phyloP scores from a whole-genome alignment of 768 basidiomycete genomes.

The Boletus rufocinnamomeus region DNA sequence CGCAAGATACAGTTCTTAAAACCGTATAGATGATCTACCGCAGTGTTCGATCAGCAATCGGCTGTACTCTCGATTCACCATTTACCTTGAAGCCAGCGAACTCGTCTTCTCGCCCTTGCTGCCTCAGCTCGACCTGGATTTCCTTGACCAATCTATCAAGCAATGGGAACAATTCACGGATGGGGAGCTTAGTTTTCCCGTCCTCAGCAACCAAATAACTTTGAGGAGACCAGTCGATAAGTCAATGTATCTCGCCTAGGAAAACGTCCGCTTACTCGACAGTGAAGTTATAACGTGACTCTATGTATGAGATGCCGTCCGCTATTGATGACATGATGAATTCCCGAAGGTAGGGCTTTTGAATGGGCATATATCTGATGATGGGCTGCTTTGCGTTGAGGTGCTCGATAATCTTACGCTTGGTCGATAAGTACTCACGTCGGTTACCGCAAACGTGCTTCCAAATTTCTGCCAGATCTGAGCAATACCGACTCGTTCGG shows the following conservation, averaged over 20 bases:
- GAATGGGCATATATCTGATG: constrained; percentile 28
- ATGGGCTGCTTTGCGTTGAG: constrained; percentile 25
- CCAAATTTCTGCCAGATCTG: constrained; percentile 29
- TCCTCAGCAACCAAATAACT: constrained; percentile 45
- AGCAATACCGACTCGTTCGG: background rate
- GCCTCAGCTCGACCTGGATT: constrained; percentile 36
- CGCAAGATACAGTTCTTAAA: constrained; percentile 36
- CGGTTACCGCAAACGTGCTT: constrained; percentile 21
- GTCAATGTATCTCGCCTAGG: background rate
- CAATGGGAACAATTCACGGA: constrained; percentile 39
- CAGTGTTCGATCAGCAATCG: background rate
- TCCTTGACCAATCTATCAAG: constrained; percentile 38
- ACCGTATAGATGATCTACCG: constrained; percentile 47
- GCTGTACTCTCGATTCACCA: background rate
- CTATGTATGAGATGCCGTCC: constrained; percentile 49
- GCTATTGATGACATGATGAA: constrained; percentile 43
- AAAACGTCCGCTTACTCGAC: constrained; percentile 30
- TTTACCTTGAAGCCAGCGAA: constrained; percentile 45
- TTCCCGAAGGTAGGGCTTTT: constrained; percentile 21
- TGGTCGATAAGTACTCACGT: constrained; percentile 20
- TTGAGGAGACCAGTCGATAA: background rate
- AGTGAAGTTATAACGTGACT: constrained; percentile 43
- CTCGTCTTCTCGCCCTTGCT: constrained; percentile 41
- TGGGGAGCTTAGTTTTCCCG: constrained; percentile 39
- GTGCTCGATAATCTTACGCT: too few relatives aligned